Percentiles rank a stretch among this genome's conserved stretches.
Conservation (phyloP, 2,329 filamentous ascomycete species). For the Paraphaeosphaeria minitans region DNA sequence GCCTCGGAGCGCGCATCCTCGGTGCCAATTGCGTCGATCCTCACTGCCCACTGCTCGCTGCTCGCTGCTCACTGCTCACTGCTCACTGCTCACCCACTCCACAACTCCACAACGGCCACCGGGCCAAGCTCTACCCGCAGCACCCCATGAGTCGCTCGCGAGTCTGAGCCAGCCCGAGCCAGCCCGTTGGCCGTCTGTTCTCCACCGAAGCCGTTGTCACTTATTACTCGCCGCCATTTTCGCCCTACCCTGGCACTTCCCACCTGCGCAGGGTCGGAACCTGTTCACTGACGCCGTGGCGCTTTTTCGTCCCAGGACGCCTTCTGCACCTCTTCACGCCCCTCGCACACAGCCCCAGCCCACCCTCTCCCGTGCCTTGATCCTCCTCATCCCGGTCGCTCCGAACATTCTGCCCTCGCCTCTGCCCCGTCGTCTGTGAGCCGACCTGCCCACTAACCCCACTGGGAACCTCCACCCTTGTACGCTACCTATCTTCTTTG, state of each 20-base stretch:
- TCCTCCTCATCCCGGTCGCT: slow-evolving; percentile 12
- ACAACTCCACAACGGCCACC: slow-evolving; percentile 1
- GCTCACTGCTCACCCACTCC: no score
- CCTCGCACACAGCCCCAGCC: slow-evolving; percentile 7
- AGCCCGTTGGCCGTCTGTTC: slow-evolving; percentile 13
- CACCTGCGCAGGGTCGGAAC: slow-evolving; percentile 16
- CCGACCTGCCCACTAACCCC: slow-evolving; percentile 2
- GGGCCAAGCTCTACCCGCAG: neutral
- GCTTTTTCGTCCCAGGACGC: slow-evolving; percentile 17
- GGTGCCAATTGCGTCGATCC: slow-evolving; percentile 1
- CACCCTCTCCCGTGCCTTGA: slow-evolving; percentile 10
- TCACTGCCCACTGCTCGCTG: no score
- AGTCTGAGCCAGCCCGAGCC: slow-evolving; percentile 1
- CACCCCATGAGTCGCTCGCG: neutral
- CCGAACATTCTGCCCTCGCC: neutral
- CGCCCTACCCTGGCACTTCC: slow-evolving; percentile 1
- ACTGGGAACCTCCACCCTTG: slow-evolving; percentile 11
- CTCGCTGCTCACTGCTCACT: no score
- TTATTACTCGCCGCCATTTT: slow-evolving; percentile 6
- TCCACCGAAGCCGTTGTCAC: slow-evolving; percentile 13
- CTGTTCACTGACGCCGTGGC: slow-evolving; percentile 17
- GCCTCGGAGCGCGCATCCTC: neutral
- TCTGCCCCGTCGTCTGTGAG: slow-evolving; percentile 5
- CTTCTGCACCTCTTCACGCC: no score
- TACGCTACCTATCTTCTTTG: slow-evolving; percentile 8